Evolutionary conservation across 2,329 filamentous ascomycete genomes (phyloP).

Genomic region (Ascochyta clinopodiicola): DNA sequence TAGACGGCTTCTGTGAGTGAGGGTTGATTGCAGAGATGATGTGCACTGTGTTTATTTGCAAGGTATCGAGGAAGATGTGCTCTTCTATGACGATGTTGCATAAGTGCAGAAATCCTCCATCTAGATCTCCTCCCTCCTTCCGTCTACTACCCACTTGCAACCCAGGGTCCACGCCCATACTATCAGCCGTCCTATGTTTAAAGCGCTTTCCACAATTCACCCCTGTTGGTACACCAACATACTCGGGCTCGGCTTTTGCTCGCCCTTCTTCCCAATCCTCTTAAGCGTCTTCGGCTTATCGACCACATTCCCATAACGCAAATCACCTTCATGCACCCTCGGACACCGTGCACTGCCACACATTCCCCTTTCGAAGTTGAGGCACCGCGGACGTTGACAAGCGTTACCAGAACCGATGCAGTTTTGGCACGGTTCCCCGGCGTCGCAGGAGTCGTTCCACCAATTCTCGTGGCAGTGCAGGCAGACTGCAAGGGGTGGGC

Average conservation of each 20-base stretch:
- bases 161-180: not conserved
- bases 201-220: too few relatives aligned
- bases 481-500: not conserved
- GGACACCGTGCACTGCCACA: not conserved
- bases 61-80: too few relatives aligned
- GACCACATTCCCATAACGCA: not conserved
- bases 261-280: slow-evolving; percentile 1
- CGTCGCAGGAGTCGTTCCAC: slow-evolving; percentile 15
- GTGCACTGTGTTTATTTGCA: too few relatives aligned
- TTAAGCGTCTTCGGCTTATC: slow-evolving; percentile 7
- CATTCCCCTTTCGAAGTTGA: not conserved
- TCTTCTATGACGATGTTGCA: too few relatives aligned
- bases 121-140: too few relatives aligned
- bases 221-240: not conserved
- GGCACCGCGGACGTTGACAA: slow-evolving; percentile 7
- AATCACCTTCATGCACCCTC: slow-evolving; percentile 1
- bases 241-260: not conserved
- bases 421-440: slow-evolving; percentile 12
- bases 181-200: too few relatives aligned
- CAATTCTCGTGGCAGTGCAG: slow-evolving; percentile 12
- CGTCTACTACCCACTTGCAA: too few relatives aligned
- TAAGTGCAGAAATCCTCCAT: too few relatives aligned
- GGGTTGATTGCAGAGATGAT: too few relatives aligned
- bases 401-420: not conserved
- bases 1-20: too few relatives aligned